These are phyloP conservation scores for Saccharomyces pastorianus DNA, from an alignment of 1,139 yeast species.

Conservation along the genomic window DNA sequence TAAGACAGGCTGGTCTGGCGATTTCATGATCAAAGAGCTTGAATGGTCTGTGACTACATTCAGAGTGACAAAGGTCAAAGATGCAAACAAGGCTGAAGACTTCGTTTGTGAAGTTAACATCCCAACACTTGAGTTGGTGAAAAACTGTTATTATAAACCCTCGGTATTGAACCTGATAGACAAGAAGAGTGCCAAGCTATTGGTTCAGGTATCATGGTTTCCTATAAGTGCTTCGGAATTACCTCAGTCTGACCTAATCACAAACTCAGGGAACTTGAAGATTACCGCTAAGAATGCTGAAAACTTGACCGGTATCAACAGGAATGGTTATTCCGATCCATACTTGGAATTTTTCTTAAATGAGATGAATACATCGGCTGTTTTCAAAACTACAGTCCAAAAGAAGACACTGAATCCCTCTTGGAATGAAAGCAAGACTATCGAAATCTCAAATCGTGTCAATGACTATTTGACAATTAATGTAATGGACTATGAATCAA, in stretches of 20 bases:
- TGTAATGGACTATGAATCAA: slow-evolving; percentile 84
- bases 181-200: slow-evolving; percentile 39
- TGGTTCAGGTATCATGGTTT: slow-evolving; percentile 62
- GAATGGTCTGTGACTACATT: slow-evolving; percentile 61
- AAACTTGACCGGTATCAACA: slow-evolving; percentile 67
- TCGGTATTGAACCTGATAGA: slow-evolving; percentile 45
- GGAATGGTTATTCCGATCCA: slow-evolving; percentile 89
- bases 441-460: slow-evolving; percentile 48
- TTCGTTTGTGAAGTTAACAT: slow-evolving; percentile 53
- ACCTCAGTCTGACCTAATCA: slow-evolving; percentile 65
- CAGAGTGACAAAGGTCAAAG: slow-evolving; percentile 48
- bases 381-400: slow-evolving; percentile 64
- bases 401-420: slow-evolving; percentile 80
- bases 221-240: slow-evolving; percentile 55
- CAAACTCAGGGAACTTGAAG: slow-evolving; percentile 65
- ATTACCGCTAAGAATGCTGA: slow-evolving; percentile 56
- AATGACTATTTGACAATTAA: slow-evolving; percentile 50
- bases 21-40: slow-evolving; percentile 61
- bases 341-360: slow-evolving; percentile 59
- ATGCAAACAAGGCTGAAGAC: slow-evolving; percentile 49
- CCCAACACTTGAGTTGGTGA: slow-evolving; percentile 59
- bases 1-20: slow-evolving; percentile 54
- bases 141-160: slow-evolving; percentile 54
- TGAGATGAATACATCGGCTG: slow-evolving; percentile 40
- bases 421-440: slow-evolving; percentile 58